Base-by-base conservation (phyloP, 2,329 filamentous ascomycete species). In the Hortaea werneckii region DNA sequence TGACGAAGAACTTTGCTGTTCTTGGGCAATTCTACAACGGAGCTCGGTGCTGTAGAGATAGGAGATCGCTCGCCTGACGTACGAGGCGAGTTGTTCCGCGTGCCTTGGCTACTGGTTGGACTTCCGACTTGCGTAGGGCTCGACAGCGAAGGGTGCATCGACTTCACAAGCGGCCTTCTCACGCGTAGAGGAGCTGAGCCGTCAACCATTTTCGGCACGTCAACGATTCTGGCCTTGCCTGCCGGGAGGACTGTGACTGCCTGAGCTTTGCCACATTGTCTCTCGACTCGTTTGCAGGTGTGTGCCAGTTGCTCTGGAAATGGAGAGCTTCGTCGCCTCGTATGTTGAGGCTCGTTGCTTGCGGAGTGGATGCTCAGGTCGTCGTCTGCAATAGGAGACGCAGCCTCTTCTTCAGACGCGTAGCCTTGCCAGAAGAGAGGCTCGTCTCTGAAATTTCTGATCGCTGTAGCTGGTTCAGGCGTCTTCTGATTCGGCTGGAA, bases 361-460 rank as follows among this genome's bases (percentile, higher is more conserved):
- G 45, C 48, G 11, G 56, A 59, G 12, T 45, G 47, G 5, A 54
- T 45, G 41, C 53, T 58, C 42, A 50, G 41, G 32, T 51, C 47
- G 26, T 56, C 54, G 29, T 47, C 43, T 29, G 54, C 53, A 32
- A 55, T 40, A 0, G 58, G 57, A 5, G 59, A 62, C n/a, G 53
- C 52, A 30, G 47, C 48, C 47, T 63, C 60, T 50, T 63, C 60
- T 11, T 61, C 59, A 5, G 58, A 61, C 10, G 51, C 50, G 42
- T 58, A 63, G 32, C 50, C 50, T 32, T 48, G 49, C 48, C 44
- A 54, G 44, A 45, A 49, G 29, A 45, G 20, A n/a, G 32, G 42
- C 6, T 42, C 42, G 28, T 41, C 38, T 5, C n/a, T 43, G 40
- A 50, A 50, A 7, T 38, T 20, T 29, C 35, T 42, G 30, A 43